These are phyloP conservation scores for Quercus ilex DNA, from an alignment of 306 rosid species.

Conservation along the genomic window DNA sequence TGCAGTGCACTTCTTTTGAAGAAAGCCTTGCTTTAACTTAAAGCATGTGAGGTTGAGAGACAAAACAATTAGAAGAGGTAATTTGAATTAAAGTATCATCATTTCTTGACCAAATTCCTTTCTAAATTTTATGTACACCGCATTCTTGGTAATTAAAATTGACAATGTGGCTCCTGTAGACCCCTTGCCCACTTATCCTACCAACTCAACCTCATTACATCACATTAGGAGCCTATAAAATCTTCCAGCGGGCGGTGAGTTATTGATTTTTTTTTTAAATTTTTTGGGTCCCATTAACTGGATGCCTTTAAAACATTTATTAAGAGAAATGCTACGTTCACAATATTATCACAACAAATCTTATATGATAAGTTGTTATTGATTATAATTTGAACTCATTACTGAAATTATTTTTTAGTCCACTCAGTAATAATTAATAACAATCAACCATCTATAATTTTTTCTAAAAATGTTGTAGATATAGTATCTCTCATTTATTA, in stretches of 20 bases:
- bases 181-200: neutral
- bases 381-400: fast-evolving
- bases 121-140: slow-evolving; percentile 11
- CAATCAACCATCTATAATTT: fast-evolving
- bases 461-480: fast-evolving
- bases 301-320: too few relatives aligned
- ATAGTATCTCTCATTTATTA: too few relatives aligned
- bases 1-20: slow-evolving; percentile 44
- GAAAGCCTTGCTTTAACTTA: slow-evolving; percentile 56
- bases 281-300: too few relatives aligned
- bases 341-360: too few relatives aligned
- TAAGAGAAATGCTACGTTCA: fast-evolving
- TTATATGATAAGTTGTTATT: too few relatives aligned
- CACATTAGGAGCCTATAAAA: too few relatives aligned
- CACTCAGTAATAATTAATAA: too few relatives aligned
- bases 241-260: too few relatives aligned
- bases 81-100: slow-evolving; percentile 50
- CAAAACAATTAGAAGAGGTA: slow-evolving; percentile 19
- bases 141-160: slow-evolving; percentile 1
- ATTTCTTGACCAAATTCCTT: slow-evolving; percentile 30
- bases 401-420: too few relatives aligned
- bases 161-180: slow-evolving; percentile 4
- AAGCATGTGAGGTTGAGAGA: slow-evolving; percentile 51
- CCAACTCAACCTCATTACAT: too few relatives aligned
- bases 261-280: too few relatives aligned